Base-by-base conservation (phyloP, 192 early-diverging fungal genomes). In the Rhizoclosmatium sp. region DNA sequence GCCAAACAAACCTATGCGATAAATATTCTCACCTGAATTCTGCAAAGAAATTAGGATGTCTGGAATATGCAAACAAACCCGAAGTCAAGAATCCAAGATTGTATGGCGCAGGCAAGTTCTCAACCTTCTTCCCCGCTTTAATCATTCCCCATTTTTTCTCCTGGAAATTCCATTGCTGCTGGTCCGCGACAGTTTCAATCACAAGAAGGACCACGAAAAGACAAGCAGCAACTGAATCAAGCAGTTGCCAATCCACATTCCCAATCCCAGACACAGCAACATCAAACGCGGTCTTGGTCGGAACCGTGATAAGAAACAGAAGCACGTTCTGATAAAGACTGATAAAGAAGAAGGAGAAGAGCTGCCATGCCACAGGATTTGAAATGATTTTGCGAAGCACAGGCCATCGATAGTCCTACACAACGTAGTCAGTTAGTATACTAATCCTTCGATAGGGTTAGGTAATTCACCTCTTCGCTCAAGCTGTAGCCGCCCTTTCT, bases 31-130 rank as follows among this genome's bases (percentile, higher is more conserved):
- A 54, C 71, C n/a, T 67, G 47, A 74, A 58, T 89, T 96, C 96
- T 78, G 90, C 91, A 65, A 93, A 92, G 78, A 94, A 94, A 82
- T 96, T 95, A 48, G 94, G 92, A 73, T 98, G 96, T 23, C 96
- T 86, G 44, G 86, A 89, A 76, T 85, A 93, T 16, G 80, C 67
- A 80, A 92, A 98, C 65, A 96, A 69, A 7, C 95, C 96, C 3
- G 84, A 66, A 47, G 89, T 89, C 56, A 90, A 84, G 85, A 95
- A 98, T 1, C 94, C 95, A 21, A 86, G 75, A 40, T 82, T 75
- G 65, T 80, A 85, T 45, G 79, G 82, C 10, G 48, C 41, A 14
- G 79, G 75, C 42, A 85, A 58, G 5, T 42, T 4, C 9, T 71
- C 68, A 46, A 82, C 49, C 2, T 10, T 16, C 1, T 79, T 69